Conservation (phyloP, 78 protist species). For the Chrysochromulina parva region DNA sequence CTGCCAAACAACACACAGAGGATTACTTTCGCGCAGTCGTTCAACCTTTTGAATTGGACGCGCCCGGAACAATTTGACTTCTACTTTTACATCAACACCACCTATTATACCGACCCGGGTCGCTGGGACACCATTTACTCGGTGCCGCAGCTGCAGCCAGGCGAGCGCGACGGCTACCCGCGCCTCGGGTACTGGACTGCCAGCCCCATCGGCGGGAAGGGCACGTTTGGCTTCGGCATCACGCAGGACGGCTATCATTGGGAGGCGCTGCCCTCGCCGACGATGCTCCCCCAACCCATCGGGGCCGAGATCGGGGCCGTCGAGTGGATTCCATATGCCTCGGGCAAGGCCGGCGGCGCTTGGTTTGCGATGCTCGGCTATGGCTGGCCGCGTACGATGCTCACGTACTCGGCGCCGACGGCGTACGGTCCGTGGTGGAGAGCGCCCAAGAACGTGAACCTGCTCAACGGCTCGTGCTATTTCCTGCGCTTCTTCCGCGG, state of each 20-base stretch:
- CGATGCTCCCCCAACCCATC: background rate
- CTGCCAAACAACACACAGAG: background rate
- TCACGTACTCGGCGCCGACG: background rate
- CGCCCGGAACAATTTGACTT: background rate
- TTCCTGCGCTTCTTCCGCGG: background rate
- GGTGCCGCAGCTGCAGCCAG: background rate
- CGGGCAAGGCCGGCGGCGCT: background rate
- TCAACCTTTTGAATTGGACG: background rate
- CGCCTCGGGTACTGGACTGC: background rate
- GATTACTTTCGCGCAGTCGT: background rate
- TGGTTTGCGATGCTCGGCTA: background rate
- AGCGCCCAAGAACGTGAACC: background rate
- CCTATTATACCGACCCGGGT: background rate
- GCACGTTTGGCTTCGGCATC: background rate
- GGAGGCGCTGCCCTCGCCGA: background rate
- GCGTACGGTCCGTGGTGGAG: background rate
- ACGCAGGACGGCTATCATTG: background rate
- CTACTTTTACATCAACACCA: background rate
- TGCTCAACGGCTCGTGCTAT: background rate
- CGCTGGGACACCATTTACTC: background rate
- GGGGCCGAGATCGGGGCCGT: background rate
- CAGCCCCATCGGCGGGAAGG: background rate
- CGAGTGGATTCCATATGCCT: background rate
- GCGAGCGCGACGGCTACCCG: slow-evolving; percentile 9
- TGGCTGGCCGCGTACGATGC: background rate